phyloP scores from a whole-genome alignment of 768 basidiomycete species.

The Russula emetica region DNA sequence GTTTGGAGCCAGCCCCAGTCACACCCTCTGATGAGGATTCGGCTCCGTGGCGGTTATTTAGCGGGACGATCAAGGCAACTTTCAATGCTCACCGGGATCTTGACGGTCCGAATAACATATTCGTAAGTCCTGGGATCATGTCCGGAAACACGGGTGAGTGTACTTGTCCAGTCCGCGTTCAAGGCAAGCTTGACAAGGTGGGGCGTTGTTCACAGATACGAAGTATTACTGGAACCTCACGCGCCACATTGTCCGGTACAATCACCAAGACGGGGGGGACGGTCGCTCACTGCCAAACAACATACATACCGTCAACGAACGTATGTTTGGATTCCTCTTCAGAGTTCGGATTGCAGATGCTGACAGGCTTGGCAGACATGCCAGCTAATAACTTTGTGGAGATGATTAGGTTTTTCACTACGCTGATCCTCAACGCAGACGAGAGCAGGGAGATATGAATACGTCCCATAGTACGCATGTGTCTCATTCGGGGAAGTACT shows the following conservation, averaged over 20 bases:
- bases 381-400: conserved; percentile 52
- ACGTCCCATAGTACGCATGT: neutral
- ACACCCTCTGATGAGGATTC: conserved; percentile 38
- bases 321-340: neutral
- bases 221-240: conserved; percentile 25
- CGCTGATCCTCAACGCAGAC: conserved; percentile 64
- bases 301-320: conserved; percentile 67
- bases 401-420: conserved; percentile 60
- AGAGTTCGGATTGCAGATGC: neutral
- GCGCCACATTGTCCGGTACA: conserved; percentile 24
- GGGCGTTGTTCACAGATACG: conserved; percentile 14
- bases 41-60: conserved; percentile 40
- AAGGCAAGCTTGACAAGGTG: neutral
- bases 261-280: conserved; percentile 24
- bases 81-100: conserved; percentile 34
- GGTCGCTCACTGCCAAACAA: conserved; percentile 27
- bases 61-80: conserved; percentile 43
- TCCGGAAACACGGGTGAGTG: conserved; percentile 37
- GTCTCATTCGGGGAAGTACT: neutral
- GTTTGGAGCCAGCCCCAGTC: conserved; percentile 42
- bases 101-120: conserved; percentile 30
- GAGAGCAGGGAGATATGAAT: conserved; percentile 35
- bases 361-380: conserved; percentile 39
- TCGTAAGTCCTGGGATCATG: conserved; percentile 41
- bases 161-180: conserved; percentile 16